A percentile compares a stretch with the other conserved stretches of the same genome.
Evolutionary conservation across 116 monocot genomes (phyloP).

Genomic region (Trichopus zeylanicus): DNA sequence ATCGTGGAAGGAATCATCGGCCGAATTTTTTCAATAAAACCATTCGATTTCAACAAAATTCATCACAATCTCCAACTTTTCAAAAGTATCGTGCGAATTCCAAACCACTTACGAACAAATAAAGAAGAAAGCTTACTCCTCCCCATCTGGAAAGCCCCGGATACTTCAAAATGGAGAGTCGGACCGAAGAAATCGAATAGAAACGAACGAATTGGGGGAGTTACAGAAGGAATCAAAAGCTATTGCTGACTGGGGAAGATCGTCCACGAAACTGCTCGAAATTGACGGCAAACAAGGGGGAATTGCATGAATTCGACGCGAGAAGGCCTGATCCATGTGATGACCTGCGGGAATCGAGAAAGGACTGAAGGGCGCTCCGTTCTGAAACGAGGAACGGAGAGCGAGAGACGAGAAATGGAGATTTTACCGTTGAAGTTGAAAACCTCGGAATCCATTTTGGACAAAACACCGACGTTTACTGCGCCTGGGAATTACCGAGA

Average conservation of each 20-base stretch:
- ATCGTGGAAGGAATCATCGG: too few relatives aligned
- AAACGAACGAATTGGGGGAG: constrained; percentile 3
- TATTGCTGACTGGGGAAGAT: constrained; percentile 4
- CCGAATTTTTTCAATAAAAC: too few relatives aligned
- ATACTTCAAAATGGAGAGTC: neutral
- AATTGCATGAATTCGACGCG: neutral
- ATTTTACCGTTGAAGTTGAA: neutral
- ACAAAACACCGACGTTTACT: too few relatives aligned
- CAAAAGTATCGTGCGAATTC: too few relatives aligned
- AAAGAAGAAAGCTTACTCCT: constrained; percentile 8
- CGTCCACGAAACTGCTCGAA: neutral
- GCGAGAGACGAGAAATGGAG: constrained; percentile 4
- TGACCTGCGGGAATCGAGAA: constrained; percentile 2
- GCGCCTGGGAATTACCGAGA: too few relatives aligned
- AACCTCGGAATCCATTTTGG: neutral
- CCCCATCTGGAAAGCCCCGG: constrained; percentile 13
- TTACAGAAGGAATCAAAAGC: neutral
- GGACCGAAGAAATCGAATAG: neutral
- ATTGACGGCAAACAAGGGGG: neutral
- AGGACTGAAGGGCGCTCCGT: too few relatives aligned
- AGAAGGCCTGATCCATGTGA: constrained; percentile 23
- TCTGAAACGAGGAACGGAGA: too few relatives aligned
- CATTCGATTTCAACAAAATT: too few relatives aligned
- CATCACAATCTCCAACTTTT: too few relatives aligned
- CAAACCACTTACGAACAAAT: neutral